Evolutionary conservation across 192 early-diverging fungal species (phyloP).

Genomic region (Podila minutissima): DNA sequence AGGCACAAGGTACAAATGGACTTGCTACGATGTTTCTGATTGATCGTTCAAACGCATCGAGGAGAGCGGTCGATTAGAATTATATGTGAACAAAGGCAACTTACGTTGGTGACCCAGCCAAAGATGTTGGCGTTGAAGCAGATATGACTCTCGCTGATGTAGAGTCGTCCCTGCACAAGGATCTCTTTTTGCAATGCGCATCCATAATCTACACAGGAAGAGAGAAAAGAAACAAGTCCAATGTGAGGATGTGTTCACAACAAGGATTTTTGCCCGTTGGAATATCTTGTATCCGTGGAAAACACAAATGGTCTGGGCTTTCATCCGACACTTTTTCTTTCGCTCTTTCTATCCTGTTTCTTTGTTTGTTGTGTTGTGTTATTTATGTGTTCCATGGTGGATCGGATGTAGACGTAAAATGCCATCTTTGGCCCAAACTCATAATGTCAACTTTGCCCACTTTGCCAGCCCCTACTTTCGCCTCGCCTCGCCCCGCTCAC

Average conservation of each 20-base stretch:
- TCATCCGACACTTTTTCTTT: no score
- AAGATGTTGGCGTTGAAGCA: constrained; percentile 93
- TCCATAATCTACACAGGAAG: constrained; percentile 65
- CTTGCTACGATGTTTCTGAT: not conserved
- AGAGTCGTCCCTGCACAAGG: constrained; percentile 85
- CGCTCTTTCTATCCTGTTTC: no score
- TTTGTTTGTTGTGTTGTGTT: no score
- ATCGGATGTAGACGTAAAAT: no score
- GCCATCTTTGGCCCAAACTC: no score
- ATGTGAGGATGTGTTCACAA: not conserved
- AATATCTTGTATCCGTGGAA: no score
- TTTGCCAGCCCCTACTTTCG: no score
- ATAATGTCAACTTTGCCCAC: no score
- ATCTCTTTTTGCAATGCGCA: constrained; percentile 93
- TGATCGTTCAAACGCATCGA: not conserved
- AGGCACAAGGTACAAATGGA: not conserved
- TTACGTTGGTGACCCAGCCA: constrained; percentile 86
- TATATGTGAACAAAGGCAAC: not conserved
- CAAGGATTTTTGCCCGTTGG: no score
- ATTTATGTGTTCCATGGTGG: no score
- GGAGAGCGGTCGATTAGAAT: not conserved
- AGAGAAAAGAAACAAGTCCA: not conserved
- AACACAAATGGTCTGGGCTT: no score
- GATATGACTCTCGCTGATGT: constrained; percentile 81
- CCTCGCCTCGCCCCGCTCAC: no score